Evolutionary conservation across 805 yeast genomes (phyloP), one percentile per base, ranked within the genome.

Genomic region (Tetrapisispora iriomotensis): DNA sequence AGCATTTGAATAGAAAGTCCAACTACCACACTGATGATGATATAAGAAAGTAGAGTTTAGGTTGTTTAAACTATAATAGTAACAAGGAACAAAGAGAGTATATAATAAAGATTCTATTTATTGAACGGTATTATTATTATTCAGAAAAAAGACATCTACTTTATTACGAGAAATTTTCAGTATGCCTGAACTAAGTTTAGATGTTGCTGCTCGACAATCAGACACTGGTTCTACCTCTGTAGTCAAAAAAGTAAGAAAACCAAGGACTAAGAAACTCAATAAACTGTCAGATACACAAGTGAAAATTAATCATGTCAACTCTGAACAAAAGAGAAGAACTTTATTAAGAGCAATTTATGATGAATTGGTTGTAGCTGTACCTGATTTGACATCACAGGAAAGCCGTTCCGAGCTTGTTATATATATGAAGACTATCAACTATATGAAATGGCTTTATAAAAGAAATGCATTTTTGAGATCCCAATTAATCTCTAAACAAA

Each of bases 301-400:
- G 45, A 49, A 59, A 77, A 79, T 79, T 5, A 83, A 80, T 48
- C 94, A 83, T 52, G 82, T 84, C 7, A 83, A 83, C 5, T 79
- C 88, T 0, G 97, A 88, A 56, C 88, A 86, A 56, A 82, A 82
- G 53, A 68, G 97, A 50, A 68, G 97, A 45, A 85, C 79, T 47
- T 85, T 88, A 30, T 85, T 90, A 18, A 67, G 96, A 33, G 73
- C 78, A 8, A 88, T 86, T 8, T 88, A 85, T 53, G 94, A 83
- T 50, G 72, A 71, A 40, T 67, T 88, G 18, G 88, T 87, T 0
- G 67, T 71, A 1, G 58, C 84, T 8, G 86, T 92, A 1, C 96
- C 96, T 0, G 77, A 73, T 8, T 64, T 88, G 31, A 67, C 72
- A 1, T 68, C 70, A n/a, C 65, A 67, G 19, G 95, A 90, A 49